phyloP scores from a whole-genome alignment of 495 filamentous ascomycete species.

The Neurospora sp. region DNA sequence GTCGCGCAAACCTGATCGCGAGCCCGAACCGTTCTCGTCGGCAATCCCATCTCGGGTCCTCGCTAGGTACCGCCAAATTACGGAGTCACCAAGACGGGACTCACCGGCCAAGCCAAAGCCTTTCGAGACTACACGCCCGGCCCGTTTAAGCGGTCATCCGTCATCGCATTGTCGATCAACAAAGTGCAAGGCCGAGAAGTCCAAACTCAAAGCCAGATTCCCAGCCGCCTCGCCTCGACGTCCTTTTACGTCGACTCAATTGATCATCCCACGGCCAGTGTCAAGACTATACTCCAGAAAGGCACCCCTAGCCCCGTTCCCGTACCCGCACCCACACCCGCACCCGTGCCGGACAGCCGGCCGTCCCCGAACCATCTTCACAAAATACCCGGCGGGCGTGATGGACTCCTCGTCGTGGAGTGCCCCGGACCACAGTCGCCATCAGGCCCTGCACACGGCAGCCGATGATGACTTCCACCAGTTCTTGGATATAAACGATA shows the following conservation, averaged over 20 bases:
- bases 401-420: constrained; percentile 41
- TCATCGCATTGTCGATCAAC: not conserved
- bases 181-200: not conserved
- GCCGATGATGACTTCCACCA: constrained; percentile 46
- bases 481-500: constrained; percentile 42
- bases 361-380: not conserved
- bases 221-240: not conserved
- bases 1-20: not conserved
- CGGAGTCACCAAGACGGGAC: not conserved
- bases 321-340: not conserved
- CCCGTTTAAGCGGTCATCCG: not conserved
- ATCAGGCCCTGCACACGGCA: constrained; percentile 24
- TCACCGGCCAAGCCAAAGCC: not conserved
- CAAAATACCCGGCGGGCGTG: constrained; percentile 15
- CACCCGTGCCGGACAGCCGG: not conserved
- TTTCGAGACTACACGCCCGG: not conserved
- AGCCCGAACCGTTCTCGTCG: not conserved
- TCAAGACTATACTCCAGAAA: not conserved
- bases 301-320: not conserved
- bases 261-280: not conserved
- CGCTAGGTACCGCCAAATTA: not conserved
- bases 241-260: not conserved
- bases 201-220: not conserved
- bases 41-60: not conserved
- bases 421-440: constrained; percentile 30